Percentiles rank a stretch among this genome's conserved stretches.
These are phyloP conservation scores for Tripterygium wilfordii DNA, from an alignment of 177 flowering plant genomes.

Conservation along the genomic window DNA sequence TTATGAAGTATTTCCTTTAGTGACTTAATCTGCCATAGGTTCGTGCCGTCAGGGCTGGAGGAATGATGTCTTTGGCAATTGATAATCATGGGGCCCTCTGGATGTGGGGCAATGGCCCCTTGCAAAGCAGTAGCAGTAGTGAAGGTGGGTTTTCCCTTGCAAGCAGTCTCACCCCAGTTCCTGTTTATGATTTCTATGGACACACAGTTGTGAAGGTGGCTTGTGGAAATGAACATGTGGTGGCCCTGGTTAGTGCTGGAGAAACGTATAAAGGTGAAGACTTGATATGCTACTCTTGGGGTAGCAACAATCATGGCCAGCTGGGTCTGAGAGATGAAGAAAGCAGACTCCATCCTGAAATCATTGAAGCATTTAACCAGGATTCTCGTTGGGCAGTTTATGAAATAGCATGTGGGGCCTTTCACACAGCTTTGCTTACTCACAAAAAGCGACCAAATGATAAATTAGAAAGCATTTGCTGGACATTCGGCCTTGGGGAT, in stretches of 20 bases:
- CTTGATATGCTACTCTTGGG: constrained; percentile 80
- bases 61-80: constrained; percentile 89
- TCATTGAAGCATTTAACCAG: constrained; percentile 43
- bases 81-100: constrained; percentile 76
- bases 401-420: constrained; percentile 83
- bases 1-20: background rate
- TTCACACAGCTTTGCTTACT: constrained; percentile 72
- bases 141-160: constrained; percentile 37
- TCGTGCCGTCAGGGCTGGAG: constrained; percentile 69
- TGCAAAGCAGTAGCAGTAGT: constrained; percentile 14
- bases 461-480: constrained; percentile 47
- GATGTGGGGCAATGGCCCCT: constrained; percentile 92
- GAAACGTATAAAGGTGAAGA: constrained; percentile 46
- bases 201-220: constrained; percentile 79
- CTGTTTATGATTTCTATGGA: constrained; percentile 63
- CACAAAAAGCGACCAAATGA: constrained; percentile 34
- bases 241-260: constrained; percentile 62
- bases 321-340: constrained; percentile 74
- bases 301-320: constrained; percentile 75
- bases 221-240: constrained; percentile 84
- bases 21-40: constrained; percentile 28
- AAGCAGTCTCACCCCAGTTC: constrained; percentile 42
- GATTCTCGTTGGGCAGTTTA: constrained; percentile 50
- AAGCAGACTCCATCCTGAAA: constrained; percentile 44
- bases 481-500: constrained; percentile 91